Conservation (phyloP, 805 yeast genomes). For the Phaffomyces opuntiae region DNA sequence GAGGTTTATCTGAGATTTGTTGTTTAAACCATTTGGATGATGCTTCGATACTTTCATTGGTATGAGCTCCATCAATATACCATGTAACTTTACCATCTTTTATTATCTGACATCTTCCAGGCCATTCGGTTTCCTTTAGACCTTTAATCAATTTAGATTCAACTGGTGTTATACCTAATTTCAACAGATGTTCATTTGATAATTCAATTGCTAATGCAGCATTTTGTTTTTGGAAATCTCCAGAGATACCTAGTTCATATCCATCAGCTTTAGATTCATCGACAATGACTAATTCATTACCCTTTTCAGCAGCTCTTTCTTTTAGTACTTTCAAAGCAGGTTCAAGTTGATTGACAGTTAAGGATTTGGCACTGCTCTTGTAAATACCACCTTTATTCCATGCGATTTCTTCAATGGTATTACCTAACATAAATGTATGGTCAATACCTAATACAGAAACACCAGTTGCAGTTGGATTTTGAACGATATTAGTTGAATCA, state of each 20-base stretch:
- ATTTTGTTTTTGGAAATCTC: constrained; percentile 76
- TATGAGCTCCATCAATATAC: constrained; percentile 95
- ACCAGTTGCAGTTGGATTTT: constrained; percentile 76
- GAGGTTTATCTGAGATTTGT: constrained; percentile 26
- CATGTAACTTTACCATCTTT: constrained; percentile 49
- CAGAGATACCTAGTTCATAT: constrained; percentile 61
- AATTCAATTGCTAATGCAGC: constrained; percentile 83
- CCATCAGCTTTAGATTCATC: constrained; percentile 27
- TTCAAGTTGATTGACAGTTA: constrained; percentile 54
- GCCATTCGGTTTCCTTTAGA: constrained; percentile 69
- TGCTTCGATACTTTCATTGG: constrained; percentile 78
- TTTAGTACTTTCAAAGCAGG: constrained; percentile 49
- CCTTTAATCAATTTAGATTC: constrained; percentile 35
- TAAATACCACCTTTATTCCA: constrained; percentile 97
- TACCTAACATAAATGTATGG: constrained; percentile 73
- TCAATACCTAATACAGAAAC: constrained; percentile 86
- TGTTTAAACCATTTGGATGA: constrained; percentile 72
- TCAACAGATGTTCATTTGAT: constrained; percentile 50
- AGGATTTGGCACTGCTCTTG: constrained; percentile 61
- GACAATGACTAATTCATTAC: constrained; percentile 46
- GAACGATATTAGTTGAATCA: constrained; percentile 90
- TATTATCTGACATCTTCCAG: constrained; percentile 89
- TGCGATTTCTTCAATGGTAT: constrained; percentile 82
- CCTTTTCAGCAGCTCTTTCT: constrained; percentile 63
- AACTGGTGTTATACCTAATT: constrained; percentile 36